Evolutionary conservation across 352 stramenopile species (phyloP), one percentile per base, ranked within the genome.

Genomic region (Phytopythium sindhum): DNA sequence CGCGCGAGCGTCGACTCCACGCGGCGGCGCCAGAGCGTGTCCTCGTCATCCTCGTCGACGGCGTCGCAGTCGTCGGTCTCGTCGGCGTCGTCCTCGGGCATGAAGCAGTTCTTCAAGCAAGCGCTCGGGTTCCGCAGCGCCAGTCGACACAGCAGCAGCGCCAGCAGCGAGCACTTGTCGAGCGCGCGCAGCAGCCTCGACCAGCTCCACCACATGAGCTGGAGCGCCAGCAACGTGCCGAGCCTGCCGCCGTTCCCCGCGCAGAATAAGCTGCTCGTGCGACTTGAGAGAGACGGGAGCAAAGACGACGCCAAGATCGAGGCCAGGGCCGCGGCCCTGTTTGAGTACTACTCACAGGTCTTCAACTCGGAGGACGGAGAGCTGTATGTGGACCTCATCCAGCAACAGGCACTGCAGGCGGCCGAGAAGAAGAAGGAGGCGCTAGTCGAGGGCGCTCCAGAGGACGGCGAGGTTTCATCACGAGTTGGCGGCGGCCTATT

Each of bases 341-440:
- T 90, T 29, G 70, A 78, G 44, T 90, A 90, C 54, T 90, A 89
- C 69, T 74, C 74, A n/a, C 68, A 75, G 60, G 60, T 89, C 23
- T 88, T 90, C 68, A 89, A 86, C 63, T 84, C 77, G 52, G 74
- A 85, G 7, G 79, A 86, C 11, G 65, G 73, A 11, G 79, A 85
- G 54, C 66, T 88, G 61, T 89, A 77, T 45, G 47, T 89, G 29
- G 72, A 85, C 28, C 60, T 88, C 44, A 60, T 90, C 37, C 66
- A 80, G 29, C 58, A 65, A 45, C 69, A 59, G 12, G 64, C 70
- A 12, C 51, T 65, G 57, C 64, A 67, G 21, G 65, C 60, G 55
- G 61, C 59, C 29, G 62, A 73, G 42, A 78, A 69, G 51, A 75
- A 75, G 58, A 70, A 64, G 51, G 60, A 53, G 26, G 39, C 60